These are phyloP conservation scores for Leptographium radiaticola DNA, from an alignment of 2,329 filamentous ascomycete species.

Conservation along the genomic window DNA sequence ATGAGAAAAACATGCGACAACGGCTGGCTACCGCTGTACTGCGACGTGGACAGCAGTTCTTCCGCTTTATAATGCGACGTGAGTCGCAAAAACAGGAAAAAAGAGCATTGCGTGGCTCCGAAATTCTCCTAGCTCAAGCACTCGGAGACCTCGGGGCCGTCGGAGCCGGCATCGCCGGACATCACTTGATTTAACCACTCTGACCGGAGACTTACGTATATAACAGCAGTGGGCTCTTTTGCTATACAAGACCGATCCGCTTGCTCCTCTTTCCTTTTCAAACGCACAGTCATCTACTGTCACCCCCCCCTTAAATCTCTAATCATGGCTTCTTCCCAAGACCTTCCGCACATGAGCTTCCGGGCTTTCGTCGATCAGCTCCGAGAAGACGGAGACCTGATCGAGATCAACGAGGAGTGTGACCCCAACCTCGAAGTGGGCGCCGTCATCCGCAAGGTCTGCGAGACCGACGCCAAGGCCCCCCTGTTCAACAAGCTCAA, in stretches of 20 bases:
- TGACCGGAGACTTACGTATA: too few species aligned
- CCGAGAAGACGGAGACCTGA: slow-evolving; percentile 27
- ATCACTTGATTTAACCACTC: neutral
- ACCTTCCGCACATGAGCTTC: slow-evolving; percentile 21
- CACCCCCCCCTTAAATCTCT: neutral
- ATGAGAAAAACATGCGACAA: too few species aligned
- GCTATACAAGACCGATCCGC: too few species aligned
- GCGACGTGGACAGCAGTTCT: too few species aligned
- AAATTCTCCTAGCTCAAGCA: too few species aligned
- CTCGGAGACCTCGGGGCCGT: neutral
- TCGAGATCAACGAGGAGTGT: slow-evolving; percentile 28
- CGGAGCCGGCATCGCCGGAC: neutral
- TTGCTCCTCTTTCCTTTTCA: too few species aligned
- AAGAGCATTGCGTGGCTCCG: neutral
- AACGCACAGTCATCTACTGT: too few species aligned
- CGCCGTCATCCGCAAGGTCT: slow-evolving; percentile 32
- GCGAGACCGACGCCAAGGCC: slow-evolving; percentile 31
- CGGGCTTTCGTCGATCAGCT: slow-evolving; percentile 31
- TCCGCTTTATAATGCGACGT: too few species aligned
- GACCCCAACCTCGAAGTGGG: slow-evolving; percentile 32
- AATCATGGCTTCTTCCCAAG: neutral
- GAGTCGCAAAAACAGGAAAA: too few species aligned
- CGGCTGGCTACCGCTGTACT: too few species aligned
- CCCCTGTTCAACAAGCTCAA: slow-evolving; percentile 39
- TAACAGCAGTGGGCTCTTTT: too few species aligned